These are phyloP conservation scores for Penicillium desertorum DNA, from an alignment of 495 filamentous ascomycete species.

Conservation along the genomic window DNA sequence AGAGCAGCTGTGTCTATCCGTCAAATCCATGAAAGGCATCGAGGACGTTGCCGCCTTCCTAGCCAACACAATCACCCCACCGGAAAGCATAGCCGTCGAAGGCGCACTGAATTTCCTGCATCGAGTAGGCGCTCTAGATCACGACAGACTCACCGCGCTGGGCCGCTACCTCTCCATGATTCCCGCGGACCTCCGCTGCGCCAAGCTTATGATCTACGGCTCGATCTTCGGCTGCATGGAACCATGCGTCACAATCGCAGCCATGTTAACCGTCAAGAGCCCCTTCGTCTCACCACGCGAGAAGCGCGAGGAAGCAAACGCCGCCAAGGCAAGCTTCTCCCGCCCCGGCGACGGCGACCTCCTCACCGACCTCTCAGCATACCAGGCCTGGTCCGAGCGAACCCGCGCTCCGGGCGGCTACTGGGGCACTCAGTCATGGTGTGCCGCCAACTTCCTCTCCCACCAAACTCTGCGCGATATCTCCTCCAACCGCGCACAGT, in stretches of 20 bases:
- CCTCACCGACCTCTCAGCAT: constrained; percentile 80
- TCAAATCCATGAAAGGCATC: constrained; percentile 87
- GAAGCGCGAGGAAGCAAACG: constrained; percentile 77
- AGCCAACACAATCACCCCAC: constrained; percentile 82
- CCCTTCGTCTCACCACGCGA: constrained; percentile 82
- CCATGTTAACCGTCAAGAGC: constrained; percentile 78
- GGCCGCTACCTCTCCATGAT: constrained; percentile 91
- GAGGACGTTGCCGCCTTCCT: constrained; percentile 77
- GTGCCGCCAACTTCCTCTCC: constrained; percentile 84
- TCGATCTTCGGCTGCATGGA: constrained; percentile 91
- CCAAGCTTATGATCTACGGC: constrained; percentile 94
- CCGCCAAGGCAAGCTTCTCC: constrained; percentile 72
- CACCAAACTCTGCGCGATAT: constrained; percentile 83
- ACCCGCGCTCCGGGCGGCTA: constrained; percentile 52
- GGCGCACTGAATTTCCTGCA: constrained; percentile 74
- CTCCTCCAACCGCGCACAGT: constrained; percentile 78
- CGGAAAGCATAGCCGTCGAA: constrained; percentile 78
- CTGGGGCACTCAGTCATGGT: constrained; percentile 70
- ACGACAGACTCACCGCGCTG: constrained; percentile 80
- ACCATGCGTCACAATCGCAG: constrained; percentile 82
- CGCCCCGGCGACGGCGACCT: constrained; percentile 73
- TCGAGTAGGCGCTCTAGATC: constrained; percentile 84
- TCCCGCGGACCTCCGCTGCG: constrained; percentile 87
- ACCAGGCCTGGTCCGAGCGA: constrained; percentile 73
- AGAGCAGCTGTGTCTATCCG: constrained; percentile 90